Percentiles rank a stretch among this genome's conserved stretches.
Conservation (phyloP, 1,284 basidiomycete species). For the Hemileia vastatrix region DNA sequence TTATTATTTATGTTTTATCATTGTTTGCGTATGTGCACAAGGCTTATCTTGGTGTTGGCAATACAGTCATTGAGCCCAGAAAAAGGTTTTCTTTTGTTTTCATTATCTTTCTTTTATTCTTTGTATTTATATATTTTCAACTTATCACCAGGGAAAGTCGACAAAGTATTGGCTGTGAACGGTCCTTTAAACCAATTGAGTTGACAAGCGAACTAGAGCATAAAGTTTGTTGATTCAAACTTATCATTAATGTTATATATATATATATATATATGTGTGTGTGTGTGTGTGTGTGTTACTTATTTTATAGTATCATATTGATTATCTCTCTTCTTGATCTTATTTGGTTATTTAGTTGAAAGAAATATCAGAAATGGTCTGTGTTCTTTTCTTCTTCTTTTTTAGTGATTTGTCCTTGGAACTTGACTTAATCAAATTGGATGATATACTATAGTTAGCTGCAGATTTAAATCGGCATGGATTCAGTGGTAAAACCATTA, state of each 20-base stretch:
- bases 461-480: slow-evolving; percentile 1
- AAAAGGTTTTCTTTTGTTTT: slow-evolving; percentile 1
- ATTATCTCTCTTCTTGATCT: background rate
- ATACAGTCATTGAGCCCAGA: slow-evolving; percentile 7
- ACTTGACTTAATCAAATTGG: background rate
- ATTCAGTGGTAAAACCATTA: slow-evolving; percentile 6
- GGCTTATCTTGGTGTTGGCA: slow-evolving; percentile 13
- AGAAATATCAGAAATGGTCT: slow-evolving; percentile 3
- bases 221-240: too few relatives aligned
- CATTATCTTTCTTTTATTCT: background rate
- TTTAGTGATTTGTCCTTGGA: background rate
- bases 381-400: background rate
- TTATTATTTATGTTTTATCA: too few relatives aligned
- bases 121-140: background rate
- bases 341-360: slow-evolving; percentile 1
- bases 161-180: slow-evolving; percentile 11
- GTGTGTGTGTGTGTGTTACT: too few relatives aligned
- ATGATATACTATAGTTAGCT: slow-evolving; percentile 5
- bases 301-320: too few relatives aligned
- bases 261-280: too few relatives aligned
- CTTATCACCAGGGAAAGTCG: background rate
- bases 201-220: slow-evolving; percentile 1
- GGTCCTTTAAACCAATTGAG: background rate
- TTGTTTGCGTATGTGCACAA: background rate
- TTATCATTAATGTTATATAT: too few relatives aligned